A percentile compares a stretch with the other conserved stretches of the same genome.
Evolutionary conservation across 305 asterid species (phyloP).

Genomic region (Ajuga reptans): DNA sequence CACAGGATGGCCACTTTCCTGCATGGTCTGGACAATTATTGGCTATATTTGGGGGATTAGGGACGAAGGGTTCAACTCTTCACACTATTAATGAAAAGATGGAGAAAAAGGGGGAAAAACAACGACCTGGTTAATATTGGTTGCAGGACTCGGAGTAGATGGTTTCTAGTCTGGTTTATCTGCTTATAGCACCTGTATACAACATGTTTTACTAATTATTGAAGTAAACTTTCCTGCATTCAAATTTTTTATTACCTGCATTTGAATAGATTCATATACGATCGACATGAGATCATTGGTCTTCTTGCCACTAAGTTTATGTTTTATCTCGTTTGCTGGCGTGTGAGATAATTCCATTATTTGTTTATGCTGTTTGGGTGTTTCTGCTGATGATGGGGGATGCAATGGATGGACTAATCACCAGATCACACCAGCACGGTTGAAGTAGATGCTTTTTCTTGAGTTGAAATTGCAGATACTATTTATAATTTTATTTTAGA

Average conservation of each 20-base stretch:
- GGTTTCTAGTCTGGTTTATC: neutral
- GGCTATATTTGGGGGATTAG: neutral
- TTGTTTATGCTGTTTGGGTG: neutral
- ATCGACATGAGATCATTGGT: neutral
- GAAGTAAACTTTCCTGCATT: neutral
- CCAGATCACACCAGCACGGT: neutral
- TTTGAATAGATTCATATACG: neutral
- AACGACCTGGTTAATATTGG: neutral
- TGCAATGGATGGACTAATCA: neutral
- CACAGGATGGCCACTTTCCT: conserved; percentile 1
- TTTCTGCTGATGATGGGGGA: neutral
- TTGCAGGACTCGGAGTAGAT: neutral
- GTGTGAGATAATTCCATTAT: neutral
- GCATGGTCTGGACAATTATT: neutral
- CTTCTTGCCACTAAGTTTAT: neutral
- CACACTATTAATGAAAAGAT: neutral
- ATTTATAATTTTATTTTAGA: neutral
- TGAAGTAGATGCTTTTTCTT: neutral
- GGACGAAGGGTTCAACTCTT: neutral
- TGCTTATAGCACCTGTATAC: neutral
- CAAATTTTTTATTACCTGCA: neutral
- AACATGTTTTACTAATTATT: neutral
- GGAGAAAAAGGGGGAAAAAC: neutral
- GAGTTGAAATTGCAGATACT: neutral
- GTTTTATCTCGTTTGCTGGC: neutral